Base-by-base conservation (phyloP, 768 basidiomycete species). In the Macrolepiota dolichaula region DNA sequence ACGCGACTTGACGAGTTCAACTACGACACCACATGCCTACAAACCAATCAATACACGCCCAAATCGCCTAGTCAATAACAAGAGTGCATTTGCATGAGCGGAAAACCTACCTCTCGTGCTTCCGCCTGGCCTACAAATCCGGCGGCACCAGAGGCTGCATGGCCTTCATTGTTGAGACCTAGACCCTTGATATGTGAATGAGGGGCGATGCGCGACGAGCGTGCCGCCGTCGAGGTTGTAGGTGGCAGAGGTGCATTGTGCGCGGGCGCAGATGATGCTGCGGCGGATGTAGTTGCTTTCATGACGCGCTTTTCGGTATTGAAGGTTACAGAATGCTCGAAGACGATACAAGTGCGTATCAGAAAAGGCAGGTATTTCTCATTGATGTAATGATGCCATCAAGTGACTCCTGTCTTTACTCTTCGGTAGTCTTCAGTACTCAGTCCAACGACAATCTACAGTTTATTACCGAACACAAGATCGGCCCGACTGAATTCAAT, bases 101-200 rank as follows among this genome's bases (percentile, higher is more conserved):
- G 40, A 9, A 19, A 35, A 29, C 76, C 32, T 66, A 94, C 94
- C 84, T 98, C 96, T 63, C 97, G 85, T 19, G 97, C 96, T 69
- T 85, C 88, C 4, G 77, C 81, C 72, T 98, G 96, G 0, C 96
- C 94, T 50, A 98, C 83, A 74, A 98, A 98, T 0, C 97, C 97
- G 55, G 90, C 88, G 7, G 83, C 79, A 63, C 92, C 88, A 4
- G 78, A 70, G 35, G 79, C 77, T 1, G 94, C 96, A 59, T 81
- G 80, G 1, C 96, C 96, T 63, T 98, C 94, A 55, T 89, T 73
- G 44, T 83, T 89, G 57, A 98, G 79, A 2, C 97, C 97, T 29
- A 98, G 88, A 6, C 95, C 96, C 77, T 95, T 96, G 73, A 98
- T 98, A 73, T 98, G 96, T 4, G 95, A 97, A 70, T 98, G 96